Evolutionary conservation across 495 filamentous ascomycete species (phyloP), one percentile per base, ranked within the genome.

Genomic region (Penicillium alfredii): DNA sequence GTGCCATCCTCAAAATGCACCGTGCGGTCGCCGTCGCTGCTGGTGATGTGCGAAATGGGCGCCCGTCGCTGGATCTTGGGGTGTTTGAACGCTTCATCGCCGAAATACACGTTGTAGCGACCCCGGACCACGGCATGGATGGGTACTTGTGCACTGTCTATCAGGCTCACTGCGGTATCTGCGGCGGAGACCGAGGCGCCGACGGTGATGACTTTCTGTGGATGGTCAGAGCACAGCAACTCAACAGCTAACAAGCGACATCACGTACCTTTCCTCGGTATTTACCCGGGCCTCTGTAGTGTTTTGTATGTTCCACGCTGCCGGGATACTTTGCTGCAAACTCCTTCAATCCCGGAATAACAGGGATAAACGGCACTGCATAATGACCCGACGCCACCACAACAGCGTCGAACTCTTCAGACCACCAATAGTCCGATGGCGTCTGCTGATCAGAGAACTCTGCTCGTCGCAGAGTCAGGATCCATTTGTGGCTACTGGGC

Each of bases 331-430:
- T 39, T 9, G 44, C 35, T 0, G 58, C 42, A 16, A 60, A 64
- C 23, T 68, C 62, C 13, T 59, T 51, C 43, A 69, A 24, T 0
- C 66, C 66, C 0, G 51, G 42, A 22, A 84, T 76, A 0, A 64
- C 54, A 0, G 88, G 88, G 8, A 94, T 71, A 53, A 71, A 81
- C 0, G 82, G 81, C 7, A 83, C 75, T 1, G 72, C 68, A 54
- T 87, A 92, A 52, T 94, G 87, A 0, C 88, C 88, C 21, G 74
- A 83, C 1, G 85, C 86, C 5, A 93, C 76, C 0, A 90, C 74
- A 1, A 94, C 71, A 0, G 84, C 88, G 60, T 94, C 87, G 53
- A 68, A 69, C 4, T 27, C 32, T 32, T 69, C 66, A 9, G 42
- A 45, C 66, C 66, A 69, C 66, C 66, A 69, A 28, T 64, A 61